Evolutionary conservation across 2,329 filamentous ascomycete species (phyloP), one percentile per base, ranked within the genome.

Genomic region (Nothophoma quercina): DNA sequence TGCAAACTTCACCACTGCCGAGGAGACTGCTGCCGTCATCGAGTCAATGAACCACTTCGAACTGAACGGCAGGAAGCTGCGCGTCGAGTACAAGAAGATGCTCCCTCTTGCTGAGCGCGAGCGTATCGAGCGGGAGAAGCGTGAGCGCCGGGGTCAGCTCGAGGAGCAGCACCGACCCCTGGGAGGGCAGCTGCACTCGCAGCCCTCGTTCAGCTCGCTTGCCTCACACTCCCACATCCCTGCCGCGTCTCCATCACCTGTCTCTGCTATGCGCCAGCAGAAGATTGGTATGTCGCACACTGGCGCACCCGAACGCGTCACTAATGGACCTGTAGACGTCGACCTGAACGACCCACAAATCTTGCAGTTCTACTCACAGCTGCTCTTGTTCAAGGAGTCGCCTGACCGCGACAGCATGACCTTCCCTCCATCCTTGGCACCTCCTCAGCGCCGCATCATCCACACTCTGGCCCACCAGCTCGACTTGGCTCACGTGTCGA

Each of bases 31-130:
- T 10, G 84, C 88, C 41, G 95, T 98, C 41, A 99, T 99, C 58
- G 89, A 96, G 52, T 84, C 88, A 44, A 89, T 99, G 83, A 99
- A 99, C 71, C 92, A 96, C 65, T 89, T 97, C 75, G 95, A 98
- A 69, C 85, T 99, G 7, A 92, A 96, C 71, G 95, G 95, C 36
- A 85, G 95, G 56, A 98, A 98, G 78, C 79, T 99, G 62, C 85
- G 95, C 40, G 95, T 99, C 21, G 95, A 99, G 76, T 99, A 98
- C 80, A 99, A 99, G 83, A 98, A 98, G 79, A 98, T 99, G 95
- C 84, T 99, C 5, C 95, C 95, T 1, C 85, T 96, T 60, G 91
- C 93, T 25, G 95, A 98, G 76, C 86, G 95, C 44, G 95, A 99
- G 76, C 86, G 95, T 32, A 98, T 99, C 63, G 95, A 99, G 75